These are phyloP conservation scores for Entomophthora muscae DNA, from an alignment of 371 early-diverging fungal species.

Conservation along the genomic window DNA sequence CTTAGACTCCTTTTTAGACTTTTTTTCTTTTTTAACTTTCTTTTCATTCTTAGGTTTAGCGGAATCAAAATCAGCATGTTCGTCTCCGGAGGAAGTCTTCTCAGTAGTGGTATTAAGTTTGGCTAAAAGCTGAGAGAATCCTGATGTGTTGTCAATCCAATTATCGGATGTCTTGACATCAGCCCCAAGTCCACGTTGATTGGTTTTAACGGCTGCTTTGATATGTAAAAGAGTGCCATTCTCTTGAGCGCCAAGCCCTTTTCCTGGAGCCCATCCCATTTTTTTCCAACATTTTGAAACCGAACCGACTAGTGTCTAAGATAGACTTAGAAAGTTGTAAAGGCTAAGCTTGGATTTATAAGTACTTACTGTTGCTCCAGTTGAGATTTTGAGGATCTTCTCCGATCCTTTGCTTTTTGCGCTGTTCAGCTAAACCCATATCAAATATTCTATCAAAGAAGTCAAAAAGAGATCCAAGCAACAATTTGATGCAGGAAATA, in stretches of 20 bases:
- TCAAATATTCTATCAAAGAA: no score
- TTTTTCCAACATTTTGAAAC: constrained; percentile 78
- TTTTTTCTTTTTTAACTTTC: constrained; percentile 19
- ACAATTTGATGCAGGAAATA: no score
- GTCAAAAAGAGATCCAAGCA: no score
- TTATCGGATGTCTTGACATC: constrained; percentile 70
- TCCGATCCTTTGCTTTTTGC: constrained; percentile 59
- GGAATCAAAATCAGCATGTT: no score
- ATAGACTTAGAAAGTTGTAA: not conserved
- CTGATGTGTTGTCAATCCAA: constrained; percentile 84
- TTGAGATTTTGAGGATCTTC: constrained; percentile 82
- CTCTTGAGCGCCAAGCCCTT: constrained; percentile 77
- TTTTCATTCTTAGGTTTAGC: no score
- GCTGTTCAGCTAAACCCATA: constrained; percentile 37
- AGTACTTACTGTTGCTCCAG: constrained; percentile 61
- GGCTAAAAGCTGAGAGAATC: constrained; percentile 65
- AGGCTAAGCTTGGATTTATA: not conserved
- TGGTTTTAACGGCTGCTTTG: constrained; percentile 57
- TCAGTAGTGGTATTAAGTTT: constrained; percentile 39
- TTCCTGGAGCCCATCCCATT: constrained; percentile 91
- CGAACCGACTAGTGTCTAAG: constrained; percentile 29
- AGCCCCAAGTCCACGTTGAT: constrained; percentile 77
- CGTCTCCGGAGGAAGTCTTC: constrained; percentile 12
- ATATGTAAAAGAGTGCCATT: constrained; percentile 64
- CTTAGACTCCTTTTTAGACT: constrained; percentile 10